These are phyloP conservation scores for Peniophora sp. DNA, from an alignment of 1,284 basidiomycete genomes.

Conservation along the genomic window DNA sequence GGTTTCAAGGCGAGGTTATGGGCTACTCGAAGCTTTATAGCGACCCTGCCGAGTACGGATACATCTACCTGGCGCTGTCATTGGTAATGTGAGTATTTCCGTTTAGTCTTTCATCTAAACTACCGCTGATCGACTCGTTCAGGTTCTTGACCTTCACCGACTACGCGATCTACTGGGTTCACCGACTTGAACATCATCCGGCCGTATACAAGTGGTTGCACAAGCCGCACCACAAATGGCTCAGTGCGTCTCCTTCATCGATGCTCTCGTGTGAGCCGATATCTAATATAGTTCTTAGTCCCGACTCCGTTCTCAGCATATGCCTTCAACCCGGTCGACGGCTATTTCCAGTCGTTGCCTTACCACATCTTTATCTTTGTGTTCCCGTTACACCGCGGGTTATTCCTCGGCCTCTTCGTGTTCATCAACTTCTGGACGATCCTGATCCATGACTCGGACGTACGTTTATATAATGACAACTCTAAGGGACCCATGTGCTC, in stretches of 20 bases:
- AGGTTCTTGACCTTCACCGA: constrained; percentile 91
- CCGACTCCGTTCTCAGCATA: constrained; percentile 96
- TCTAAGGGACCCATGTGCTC: too few relatives aligned
- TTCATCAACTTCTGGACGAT: constrained; percentile 91
- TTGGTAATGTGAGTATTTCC: constrained; percentile 46
- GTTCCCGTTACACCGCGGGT: constrained; percentile 83
- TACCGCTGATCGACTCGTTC: constrained; percentile 3
- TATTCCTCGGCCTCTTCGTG: constrained; percentile 81
- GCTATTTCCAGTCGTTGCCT: constrained; percentile 88
- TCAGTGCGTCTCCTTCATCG: constrained; percentile 56
- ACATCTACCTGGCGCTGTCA: constrained; percentile 55
- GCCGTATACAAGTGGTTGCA: constrained; percentile 85
- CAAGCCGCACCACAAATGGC: constrained; percentile 98
- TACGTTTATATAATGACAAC: too few relatives aligned
- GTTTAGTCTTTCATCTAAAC: constrained; percentile 1
- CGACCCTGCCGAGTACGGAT: constrained; percentile 68
- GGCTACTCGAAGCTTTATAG: constrained; percentile 83
- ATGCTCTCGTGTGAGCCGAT: constrained; percentile 1
- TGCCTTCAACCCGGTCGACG: constrained; percentile 96
- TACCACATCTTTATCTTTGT: constrained; percentile 92
- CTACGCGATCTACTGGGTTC: constrained; percentile 90
- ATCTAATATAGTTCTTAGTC: constrained; percentile 39
- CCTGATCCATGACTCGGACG: constrained; percentile 94
- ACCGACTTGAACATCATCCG: constrained; percentile 87
- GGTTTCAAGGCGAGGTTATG: constrained; percentile 90